Evolutionary conservation across 2,329 filamentous ascomycete species (phyloP), one percentile per base, ranked within the genome.

Genomic region (Ophiosphaerella korrae): DNA sequence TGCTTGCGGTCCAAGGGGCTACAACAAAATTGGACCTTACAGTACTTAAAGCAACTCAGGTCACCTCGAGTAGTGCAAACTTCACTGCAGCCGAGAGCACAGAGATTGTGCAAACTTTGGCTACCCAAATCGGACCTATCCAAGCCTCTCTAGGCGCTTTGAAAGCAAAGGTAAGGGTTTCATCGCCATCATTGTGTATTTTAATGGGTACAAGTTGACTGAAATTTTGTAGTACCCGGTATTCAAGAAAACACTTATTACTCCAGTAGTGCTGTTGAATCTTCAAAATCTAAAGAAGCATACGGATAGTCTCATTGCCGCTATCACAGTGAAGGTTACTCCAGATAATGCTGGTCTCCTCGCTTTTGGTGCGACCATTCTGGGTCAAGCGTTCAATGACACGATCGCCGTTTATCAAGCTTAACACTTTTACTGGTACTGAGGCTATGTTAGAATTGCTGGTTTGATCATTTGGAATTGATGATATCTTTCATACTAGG

Each of bases 271-370:
- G 4, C 29, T 67, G 31, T 34, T 60, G 5, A 57, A 62, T 29
- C 50, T 67, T 18, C 61, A 67, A 23, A 55, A 45, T 7, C 14
- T 65, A 44, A 63, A 64, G 34, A 53, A 45, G 32, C 60, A 67
- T 46, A 67, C 62, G 1, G 54, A 49, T 44, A 46, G 50, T 13
- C 42, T 62, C 5, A 58, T 65, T 18, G 36, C 16, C n/a, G 62
- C 63, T 3, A n/a, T 64, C 21, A 45, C 18, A 6, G 34, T 12
- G 5, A 67, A 67, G 50, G 55, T 61, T 11, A 59, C 55, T 29
- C 26, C 3, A 29, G 26, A 29, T 6, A 11, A 8, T 29, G 26
- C 7, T 6, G 26, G 26, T 11, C 26, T 29, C 26, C 11, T 29
- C 7, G 26, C 11, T 8, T 29, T 29, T 29, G 26, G 26, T 29